Conservation (phyloP, 345 rosid genomes). For the Arabidopsis thaliana region DNA sequence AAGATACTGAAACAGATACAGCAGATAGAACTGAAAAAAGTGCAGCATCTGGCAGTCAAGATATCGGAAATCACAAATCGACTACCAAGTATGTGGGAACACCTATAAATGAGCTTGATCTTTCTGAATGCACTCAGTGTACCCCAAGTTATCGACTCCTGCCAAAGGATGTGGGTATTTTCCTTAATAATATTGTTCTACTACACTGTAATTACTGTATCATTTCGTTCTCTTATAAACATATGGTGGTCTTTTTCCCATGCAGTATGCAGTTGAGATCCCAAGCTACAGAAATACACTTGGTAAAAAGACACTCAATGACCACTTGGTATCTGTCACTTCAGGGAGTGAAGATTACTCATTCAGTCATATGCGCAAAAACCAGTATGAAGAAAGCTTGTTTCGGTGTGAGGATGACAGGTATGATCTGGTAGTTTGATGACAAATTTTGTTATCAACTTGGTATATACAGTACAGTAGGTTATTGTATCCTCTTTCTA, state of each 20-base stretch:
- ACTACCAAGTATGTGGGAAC: constrained; percentile 73
- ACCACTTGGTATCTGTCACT: constrained; percentile 93
- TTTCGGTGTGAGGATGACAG: constrained; percentile 99
- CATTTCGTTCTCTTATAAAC: constrained; percentile 9
- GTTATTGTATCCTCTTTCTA: neutral
- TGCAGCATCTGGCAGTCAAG: constrained; percentile 57
- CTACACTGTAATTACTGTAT: constrained; percentile 15
- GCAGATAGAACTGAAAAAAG: constrained; percentile 73
- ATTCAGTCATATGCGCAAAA: constrained; percentile 96
- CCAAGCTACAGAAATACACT: constrained; percentile 82
- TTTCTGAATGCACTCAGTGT: constrained; percentile 89
- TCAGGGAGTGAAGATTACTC: constrained; percentile 99
- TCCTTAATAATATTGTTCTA: constrained; percentile 18
- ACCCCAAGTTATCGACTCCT: constrained; percentile 97
- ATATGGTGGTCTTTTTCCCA: constrained; percentile 38
- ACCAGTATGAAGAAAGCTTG: constrained; percentile 97
- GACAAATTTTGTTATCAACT: neutral
- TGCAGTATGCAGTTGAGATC: constrained; percentile 82
- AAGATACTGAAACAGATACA: constrained; percentile 66
- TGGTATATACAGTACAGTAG: neutral
- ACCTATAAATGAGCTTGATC: constrained; percentile 95
- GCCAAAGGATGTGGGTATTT: constrained; percentile 72
- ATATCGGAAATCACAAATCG: constrained; percentile 60
- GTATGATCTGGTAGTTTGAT: constrained; percentile 50
- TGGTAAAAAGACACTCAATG: constrained; percentile 85